A percentile compares a stretch with the other conserved stretches of the same genome.
Conservation (phyloP, 441 rosid genomes). For the Gossypium laxum region DNA sequence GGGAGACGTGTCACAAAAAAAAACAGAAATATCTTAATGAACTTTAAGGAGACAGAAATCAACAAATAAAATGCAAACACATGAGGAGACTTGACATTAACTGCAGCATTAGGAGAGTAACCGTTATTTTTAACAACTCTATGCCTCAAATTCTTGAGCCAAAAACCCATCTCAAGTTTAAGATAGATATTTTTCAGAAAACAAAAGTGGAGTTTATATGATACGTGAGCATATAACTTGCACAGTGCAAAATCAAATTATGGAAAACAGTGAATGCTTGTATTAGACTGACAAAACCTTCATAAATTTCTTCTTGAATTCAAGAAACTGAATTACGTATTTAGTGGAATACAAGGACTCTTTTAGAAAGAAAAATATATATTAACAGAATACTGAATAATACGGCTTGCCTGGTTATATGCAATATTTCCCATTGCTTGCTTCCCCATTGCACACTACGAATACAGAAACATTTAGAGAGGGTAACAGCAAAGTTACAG, state of each 20-base stretch:
- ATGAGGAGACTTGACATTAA: not conserved
- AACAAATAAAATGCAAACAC: not conserved
- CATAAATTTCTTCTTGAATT: not conserved
- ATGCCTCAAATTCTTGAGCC: not conserved
- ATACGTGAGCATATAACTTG: not conserved
- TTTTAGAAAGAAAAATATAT: not conserved
- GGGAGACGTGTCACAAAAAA: not conserved
- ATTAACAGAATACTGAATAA: conserved; percentile 8
- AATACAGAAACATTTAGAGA: conserved; percentile 12
- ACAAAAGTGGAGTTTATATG: not conserved
- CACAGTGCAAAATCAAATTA: not conserved
- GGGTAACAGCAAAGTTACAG: conserved; percentile 16
- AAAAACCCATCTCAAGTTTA: not conserved
- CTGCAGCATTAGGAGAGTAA: not conserved
- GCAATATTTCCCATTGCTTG: conserved; percentile 99
- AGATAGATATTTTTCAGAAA: not conserved
- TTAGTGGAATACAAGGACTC: not conserved
- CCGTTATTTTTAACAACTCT: conserved; percentile 1
- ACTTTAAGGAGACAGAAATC: not conserved
- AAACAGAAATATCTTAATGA: not conserved
- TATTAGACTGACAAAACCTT: not conserved
- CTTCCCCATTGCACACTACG: conserved; percentile 98
- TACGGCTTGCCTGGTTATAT: conserved; percentile 68
- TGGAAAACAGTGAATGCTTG: not conserved
- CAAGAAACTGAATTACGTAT: not conserved